Conservation (phyloP, 805 yeast species). For the Candida methanosorbosa region DNA sequence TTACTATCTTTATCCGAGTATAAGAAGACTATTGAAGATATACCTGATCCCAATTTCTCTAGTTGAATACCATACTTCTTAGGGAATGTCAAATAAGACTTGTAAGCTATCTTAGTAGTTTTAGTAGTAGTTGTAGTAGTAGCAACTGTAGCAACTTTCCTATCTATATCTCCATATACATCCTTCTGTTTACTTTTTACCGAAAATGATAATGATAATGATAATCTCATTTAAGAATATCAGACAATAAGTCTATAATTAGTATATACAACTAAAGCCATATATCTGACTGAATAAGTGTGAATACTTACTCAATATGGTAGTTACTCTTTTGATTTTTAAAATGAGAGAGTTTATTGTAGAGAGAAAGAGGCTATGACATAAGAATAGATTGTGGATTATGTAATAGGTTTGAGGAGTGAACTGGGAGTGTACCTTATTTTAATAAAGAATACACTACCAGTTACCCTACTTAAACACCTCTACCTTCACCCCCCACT, state of each 20-base stretch:
- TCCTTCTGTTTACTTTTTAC: background rate
- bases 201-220: background rate
- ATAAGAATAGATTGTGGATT: too few species aligned
- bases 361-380: too few species aligned
- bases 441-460: too few species aligned
- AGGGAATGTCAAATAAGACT: too few species aligned
- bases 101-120: background rate
- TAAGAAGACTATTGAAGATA: slow-evolving; percentile 7
- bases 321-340: too few species aligned
- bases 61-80: slow-evolving; percentile 10
- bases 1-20: slow-evolving; percentile 5
- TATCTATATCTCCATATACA: background rate
- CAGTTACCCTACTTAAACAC: too few species aligned
- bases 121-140: background rate
- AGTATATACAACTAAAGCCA: background rate
- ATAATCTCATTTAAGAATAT: background rate
- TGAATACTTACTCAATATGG: too few species aligned
- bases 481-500: too few species aligned
- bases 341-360: too few species aligned
- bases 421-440: too few species aligned
- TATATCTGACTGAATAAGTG: too few species aligned
- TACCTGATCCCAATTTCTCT: slow-evolving; percentile 9
- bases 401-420: too few species aligned
- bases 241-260: background rate
- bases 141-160: background rate